A percentile compares a stretch with the other conserved stretches of the same genome.
These are phyloP conservation scores for Brassica cretica DNA, from an alignment of 345 rosid genomes.

Conservation along the genomic window DNA sequence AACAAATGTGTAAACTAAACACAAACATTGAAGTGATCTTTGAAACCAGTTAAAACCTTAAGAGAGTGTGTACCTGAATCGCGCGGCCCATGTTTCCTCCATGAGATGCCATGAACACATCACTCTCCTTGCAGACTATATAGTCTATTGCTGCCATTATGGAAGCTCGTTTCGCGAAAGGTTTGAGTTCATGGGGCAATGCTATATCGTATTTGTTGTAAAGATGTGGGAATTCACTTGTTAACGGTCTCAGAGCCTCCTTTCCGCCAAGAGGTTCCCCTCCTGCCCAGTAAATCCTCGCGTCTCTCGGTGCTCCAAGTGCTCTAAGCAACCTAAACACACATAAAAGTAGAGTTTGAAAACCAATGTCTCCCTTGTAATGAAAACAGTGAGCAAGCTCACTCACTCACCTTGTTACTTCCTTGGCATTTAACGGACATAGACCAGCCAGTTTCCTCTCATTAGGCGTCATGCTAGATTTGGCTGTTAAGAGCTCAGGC, in stretches of 20 bases:
- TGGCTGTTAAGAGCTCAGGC: conserved; percentile 89
- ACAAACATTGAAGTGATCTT: background rate
- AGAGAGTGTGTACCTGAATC: conserved; percentile 56
- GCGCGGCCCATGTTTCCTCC: conserved; percentile 99
- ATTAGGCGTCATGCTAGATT: conserved; percentile 76
- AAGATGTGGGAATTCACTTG: conserved; percentile 63
- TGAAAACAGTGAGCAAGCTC: background rate
- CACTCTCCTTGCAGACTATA: conserved; percentile 75
- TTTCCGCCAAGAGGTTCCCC: conserved; percentile 87
- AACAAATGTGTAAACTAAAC: background rate
- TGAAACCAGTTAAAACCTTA: background rate
- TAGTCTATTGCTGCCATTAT: conserved; percentile 87
- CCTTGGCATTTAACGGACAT: conserved; percentile 87
- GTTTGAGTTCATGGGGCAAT: conserved; percentile 74
- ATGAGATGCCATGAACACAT: conserved; percentile 97
- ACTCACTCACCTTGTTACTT: conserved; percentile 67
- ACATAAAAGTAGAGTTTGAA: background rate
- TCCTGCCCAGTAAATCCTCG: conserved; percentile 92
- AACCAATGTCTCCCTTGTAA: background rate
- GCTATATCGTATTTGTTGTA: conserved; percentile 87
- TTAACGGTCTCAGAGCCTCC: conserved; percentile 71
- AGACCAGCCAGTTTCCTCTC: conserved; percentile 84
- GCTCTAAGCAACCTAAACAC: conserved; percentile 82
- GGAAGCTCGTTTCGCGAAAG: conserved; percentile 76
- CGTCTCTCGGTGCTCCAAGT: conserved; percentile 72